A percentile compares a stretch with the other conserved stretches of the same genome.
These are phyloP conservation scores for Curvularia sp. DNA, from an alignment of 2,329 filamentous ascomycete genomes.

Conservation along the genomic window DNA sequence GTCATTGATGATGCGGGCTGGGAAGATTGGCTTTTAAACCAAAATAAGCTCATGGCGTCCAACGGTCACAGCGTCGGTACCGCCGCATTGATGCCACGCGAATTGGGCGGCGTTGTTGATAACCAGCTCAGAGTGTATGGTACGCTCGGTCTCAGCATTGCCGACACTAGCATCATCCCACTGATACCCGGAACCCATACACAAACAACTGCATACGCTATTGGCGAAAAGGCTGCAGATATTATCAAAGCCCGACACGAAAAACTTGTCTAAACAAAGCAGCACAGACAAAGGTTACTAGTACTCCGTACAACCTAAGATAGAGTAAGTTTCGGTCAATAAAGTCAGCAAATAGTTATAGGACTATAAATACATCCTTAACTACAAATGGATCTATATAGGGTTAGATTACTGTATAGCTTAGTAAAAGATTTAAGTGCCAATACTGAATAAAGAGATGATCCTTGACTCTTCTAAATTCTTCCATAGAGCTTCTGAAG, in stretches of 20 bases:
- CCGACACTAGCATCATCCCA: constrained; percentile 3
- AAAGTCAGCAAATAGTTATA: no score
- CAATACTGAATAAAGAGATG: no score
- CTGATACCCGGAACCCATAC: constrained; percentile 16
- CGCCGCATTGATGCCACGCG: constrained; percentile 13
- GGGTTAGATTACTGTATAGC: no score
- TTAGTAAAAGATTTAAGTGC: no score
- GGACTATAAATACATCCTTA: no score
- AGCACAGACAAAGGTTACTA: no score
- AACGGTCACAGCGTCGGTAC: constrained; percentile 28
- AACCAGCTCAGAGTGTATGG: constrained; percentile 31
- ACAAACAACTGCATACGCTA: constrained; percentile 33
- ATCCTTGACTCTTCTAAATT: no score
- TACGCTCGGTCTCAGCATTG: constrained; percentile 16
- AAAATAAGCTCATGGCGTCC: not conserved
- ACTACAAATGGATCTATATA: no score
- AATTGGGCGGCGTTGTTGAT: constrained; percentile 33
- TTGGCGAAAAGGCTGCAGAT: constrained; percentile 30
- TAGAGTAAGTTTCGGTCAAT: no score
- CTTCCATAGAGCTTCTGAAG: no score
- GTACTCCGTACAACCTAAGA: no score
- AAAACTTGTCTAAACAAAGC: no score
- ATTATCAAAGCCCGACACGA: constrained; percentile 26
- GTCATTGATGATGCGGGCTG: constrained; percentile 8
- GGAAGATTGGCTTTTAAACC: constrained; percentile 1